Evolutionary conservation across 1,139 yeast species (phyloP).

Genomic region (Saccharomyces pastorianus): DNA sequence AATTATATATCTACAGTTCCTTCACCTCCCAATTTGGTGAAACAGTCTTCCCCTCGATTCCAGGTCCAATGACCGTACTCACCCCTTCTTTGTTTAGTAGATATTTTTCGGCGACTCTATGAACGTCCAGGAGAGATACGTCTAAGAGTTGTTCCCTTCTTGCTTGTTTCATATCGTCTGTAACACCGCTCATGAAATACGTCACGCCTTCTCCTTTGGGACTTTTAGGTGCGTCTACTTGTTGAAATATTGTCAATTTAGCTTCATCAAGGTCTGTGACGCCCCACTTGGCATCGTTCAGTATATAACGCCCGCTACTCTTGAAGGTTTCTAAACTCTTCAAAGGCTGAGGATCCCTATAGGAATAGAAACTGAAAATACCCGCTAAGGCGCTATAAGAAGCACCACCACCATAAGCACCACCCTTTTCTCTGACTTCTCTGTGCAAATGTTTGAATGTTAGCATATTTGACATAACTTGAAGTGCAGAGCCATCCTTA

Average conservation of each 20-base stretch:
- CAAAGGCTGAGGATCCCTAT: conserved; percentile 84
- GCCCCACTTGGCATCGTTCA: conserved; percentile 41
- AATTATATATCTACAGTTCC: neutral
- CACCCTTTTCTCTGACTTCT: conserved; percentile 90
- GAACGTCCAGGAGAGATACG: conserved; percentile 54
- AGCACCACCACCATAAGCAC: conserved; percentile 97
- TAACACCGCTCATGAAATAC: conserved; percentile 59
- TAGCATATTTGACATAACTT: conserved; percentile 69
- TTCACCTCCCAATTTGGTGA: conserved; percentile 14
- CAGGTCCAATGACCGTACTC: conserved; percentile 25
- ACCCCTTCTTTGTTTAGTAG: conserved; percentile 6
- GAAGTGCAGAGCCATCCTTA: conserved; percentile 77
- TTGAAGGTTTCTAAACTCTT: conserved; percentile 58
- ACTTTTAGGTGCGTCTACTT: conserved; percentile 82
- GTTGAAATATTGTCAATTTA: conserved; percentile 81
- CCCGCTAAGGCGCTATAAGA: conserved; percentile 78
- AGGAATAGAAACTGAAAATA: conserved; percentile 71
- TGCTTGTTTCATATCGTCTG: conserved; percentile 71
- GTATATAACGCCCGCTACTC: conserved; percentile 50
- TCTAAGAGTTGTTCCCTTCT: conserved; percentile 69
- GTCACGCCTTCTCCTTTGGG: conserved; percentile 70
- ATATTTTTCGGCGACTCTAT: conserved; percentile 16
- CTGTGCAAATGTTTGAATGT: conserved; percentile 81
- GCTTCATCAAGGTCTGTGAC: conserved; percentile 76
- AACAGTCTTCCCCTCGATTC: conserved; percentile 6